These are phyloP conservation scores for Ceratocystis cacaofunesta DNA, from an alignment of 2,329 filamentous ascomycete genomes.

Conservation along the genomic window DNA sequence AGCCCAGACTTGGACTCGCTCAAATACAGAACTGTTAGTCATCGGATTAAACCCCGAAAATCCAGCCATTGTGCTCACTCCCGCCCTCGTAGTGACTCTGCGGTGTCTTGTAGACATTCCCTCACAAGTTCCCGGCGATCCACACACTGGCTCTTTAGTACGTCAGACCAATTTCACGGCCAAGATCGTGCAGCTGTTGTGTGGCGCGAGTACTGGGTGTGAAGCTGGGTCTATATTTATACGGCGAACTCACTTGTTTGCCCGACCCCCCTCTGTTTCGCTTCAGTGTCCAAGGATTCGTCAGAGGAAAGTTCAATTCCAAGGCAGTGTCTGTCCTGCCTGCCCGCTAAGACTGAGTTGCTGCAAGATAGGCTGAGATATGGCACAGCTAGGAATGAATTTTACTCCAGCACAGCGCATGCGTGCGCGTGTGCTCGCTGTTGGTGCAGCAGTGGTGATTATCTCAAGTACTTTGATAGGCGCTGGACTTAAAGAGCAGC, in stretches of 20 bases:
- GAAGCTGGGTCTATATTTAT: not conserved
- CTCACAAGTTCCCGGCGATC: not conserved
- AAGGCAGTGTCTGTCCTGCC: not conserved
- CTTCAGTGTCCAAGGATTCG: not conserved
- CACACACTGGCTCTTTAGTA: not conserved
- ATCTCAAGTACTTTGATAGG: constrained; percentile 35
- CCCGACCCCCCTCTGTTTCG: not conserved
- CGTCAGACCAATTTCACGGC: not conserved
- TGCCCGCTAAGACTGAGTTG: not conserved
- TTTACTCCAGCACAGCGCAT: constrained; percentile 6
- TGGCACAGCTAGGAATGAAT: not conserved
- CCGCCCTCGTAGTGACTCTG: not conserved
- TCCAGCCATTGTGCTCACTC: not conserved
- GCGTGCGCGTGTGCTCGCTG: constrained; percentile 24
- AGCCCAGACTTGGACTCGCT: not conserved
- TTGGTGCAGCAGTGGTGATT: constrained; percentile 32
- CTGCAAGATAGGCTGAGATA: not conserved
- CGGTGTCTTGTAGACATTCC: not conserved
- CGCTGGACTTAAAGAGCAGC: constrained; percentile 34
- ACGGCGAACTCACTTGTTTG: not conserved
- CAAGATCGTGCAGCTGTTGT: constrained; percentile 5
- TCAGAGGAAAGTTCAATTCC: not conserved
- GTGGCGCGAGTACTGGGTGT: constrained; percentile 15
- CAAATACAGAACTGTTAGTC: not conserved
- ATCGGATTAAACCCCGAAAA: not conserved